Evolutionary conservation across 768 basidiomycete genomes (phyloP), one percentile per base, ranked within the genome.

Genomic region (Psilocybe tampanensis): DNA sequence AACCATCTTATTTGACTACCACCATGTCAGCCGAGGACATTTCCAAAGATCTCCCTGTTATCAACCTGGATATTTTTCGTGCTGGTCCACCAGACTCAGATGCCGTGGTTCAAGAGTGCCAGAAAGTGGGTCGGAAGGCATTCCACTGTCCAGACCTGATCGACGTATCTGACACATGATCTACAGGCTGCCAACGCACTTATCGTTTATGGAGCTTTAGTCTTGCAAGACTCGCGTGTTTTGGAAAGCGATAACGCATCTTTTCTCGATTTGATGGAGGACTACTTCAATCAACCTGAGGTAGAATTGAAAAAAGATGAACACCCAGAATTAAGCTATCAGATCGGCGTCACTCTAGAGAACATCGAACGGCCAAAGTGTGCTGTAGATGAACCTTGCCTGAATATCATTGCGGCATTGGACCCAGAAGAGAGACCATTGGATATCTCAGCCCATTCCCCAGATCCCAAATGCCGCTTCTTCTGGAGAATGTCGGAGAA

Each of bases 391-490:
- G 88, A 90, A 47, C 86, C 90, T 11, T 98, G 95, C 68, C 79
- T 92, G 41, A 77, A 78, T 39, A 79, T 98, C 56, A 98, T 98
- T 61, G 82, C 83, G 49, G 76, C 76, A 2, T 78, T 98, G 21
- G 90, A 90, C 36, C 86, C 87, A 2, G 72, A 80, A 0, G 92
- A 98, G 66, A 74, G 95, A 26, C 95, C 95, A 7, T 71, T 98
- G 49, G 95, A 98, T 70, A 86, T 92, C 55, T 77, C 79, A 23
- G 88, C 80, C 6, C 89, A 92, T 60, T 79, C 83, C 7, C 92
- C 94, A 1, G 95, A 98, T 70, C 95, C 95, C 0, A 98, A 98
- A 72, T 96, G 93, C 69, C 82, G 95, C 60, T 97, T 94, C 77
- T 94, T 94, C 74, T 94, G 90, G 87, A 89, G 80, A 66, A 92